Base-by-base conservation (phyloP, 306 rosid genomes). In the Carpinus viminea region DNA sequence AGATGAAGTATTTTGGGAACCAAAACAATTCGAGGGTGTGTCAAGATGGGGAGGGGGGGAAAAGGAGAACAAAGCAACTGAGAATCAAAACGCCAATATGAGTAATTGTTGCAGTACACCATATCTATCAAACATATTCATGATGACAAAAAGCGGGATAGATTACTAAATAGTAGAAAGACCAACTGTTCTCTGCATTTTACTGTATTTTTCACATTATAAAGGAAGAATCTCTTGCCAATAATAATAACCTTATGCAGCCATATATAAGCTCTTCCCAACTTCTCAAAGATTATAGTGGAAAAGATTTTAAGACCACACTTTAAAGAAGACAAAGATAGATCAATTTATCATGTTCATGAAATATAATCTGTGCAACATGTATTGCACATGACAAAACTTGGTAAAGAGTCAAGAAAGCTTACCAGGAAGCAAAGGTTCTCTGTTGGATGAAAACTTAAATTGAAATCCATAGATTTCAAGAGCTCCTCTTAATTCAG, bases 401-500 rank as follows among this genome's bases (percentile, higher is more conserved):
- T 41, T 45, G 48, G 71, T 56, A 76, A 50, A 36, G 11, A 70
- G 54, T 68, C 34, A 70, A 76, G 62, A 68, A 46, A 50, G 79
- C 84, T 82, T 82, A 92, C 98, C 79, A 81, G 74, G 55, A 79
- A 60, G 68, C 54, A 59, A 45, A 78, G 77, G 73, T 43, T 82
- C 92, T 7, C 28, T 62, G 57, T 70, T 80, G 72, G 87, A 73
- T 54, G 90, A 89, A 85, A 86, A 84, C 31, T 81, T 81, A 75
- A 76, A 91, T 80, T 83, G 84, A 80, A 86, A 95, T 71, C 97
- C 98, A 51, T 89, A 92, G 69, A 50, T 81, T 76, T 90, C 92
- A 81, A 95, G 91, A 79, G 98, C 98, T 76, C 76, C 80, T 86
- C 89, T 84, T 72, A 94, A 82, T 68, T 92, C 90, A 68, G 78